Percentiles rank a stretch among this genome's conserved stretches.
Conservation (phyloP, 805 yeast genomes). For the Kurtzmaniella cleridarum region DNA sequence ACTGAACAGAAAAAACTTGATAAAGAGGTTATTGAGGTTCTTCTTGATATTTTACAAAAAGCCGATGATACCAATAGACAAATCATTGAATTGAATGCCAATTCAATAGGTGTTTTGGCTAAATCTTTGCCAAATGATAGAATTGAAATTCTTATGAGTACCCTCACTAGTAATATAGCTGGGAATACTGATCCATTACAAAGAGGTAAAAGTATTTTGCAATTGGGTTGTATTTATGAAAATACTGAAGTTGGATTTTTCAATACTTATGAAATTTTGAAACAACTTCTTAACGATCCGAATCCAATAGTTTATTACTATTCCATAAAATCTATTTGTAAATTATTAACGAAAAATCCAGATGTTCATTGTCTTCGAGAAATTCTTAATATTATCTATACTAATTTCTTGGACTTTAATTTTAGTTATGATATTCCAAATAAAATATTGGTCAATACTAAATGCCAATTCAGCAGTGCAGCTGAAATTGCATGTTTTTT, state of each 20-base stretch:
- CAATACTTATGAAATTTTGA: conserved; percentile 50
- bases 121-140: conserved; percentile 14
- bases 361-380: conserved; percentile 39
- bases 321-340: conserved; percentile 55
- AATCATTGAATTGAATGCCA: conserved; percentile 46
- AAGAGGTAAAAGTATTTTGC: conserved; percentile 39
- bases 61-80: conserved; percentile 35
- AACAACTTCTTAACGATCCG: conserved; percentile 67
- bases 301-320: conserved; percentile 80
- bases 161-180: conserved; percentile 55
- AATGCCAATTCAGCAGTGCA: conserved; percentile 27
- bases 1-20: conserved; percentile 16
- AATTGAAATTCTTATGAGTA: conserved; percentile 18
- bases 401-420: conserved; percentile 29
- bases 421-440: conserved; percentile 32
- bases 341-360: conserved; percentile 51
- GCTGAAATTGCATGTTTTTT: conserved; percentile 19
- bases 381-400: conserved; percentile 26
- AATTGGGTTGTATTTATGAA: conserved; percentile 26
- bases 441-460: conserved; percentile 28
- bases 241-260: conserved; percentile 23
- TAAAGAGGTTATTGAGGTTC: conserved; percentile 33
- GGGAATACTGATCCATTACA: conserved; percentile 58
- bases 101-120: conserved; percentile 46
- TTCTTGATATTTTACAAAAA: conserved; percentile 47